A percentile compares a stretch with the other conserved stretches of the same genome.
Conservation (phyloP, 139 green algal genomes). For the Volvox africanus region DNA sequence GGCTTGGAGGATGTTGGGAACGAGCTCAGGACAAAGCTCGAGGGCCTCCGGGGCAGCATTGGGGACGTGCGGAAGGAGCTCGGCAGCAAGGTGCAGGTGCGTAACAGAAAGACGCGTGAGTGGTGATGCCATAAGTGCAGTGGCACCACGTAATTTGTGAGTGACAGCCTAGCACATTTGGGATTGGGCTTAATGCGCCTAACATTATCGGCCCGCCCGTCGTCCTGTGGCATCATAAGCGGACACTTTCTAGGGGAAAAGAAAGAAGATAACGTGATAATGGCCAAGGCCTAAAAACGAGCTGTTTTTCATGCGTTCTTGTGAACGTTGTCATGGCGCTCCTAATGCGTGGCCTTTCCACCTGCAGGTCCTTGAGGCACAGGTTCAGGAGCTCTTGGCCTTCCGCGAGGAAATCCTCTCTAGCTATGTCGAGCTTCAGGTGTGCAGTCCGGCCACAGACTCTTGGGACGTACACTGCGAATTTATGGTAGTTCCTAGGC, state of each 20-base stretch:
- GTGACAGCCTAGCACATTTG: no score
- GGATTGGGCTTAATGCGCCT: no score
- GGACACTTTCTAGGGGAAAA: no score
- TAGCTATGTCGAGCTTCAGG: conserved; percentile 35
- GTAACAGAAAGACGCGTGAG: not conserved
- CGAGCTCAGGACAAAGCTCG: conserved; percentile 27
- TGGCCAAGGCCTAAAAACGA: no score
- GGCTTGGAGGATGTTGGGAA: not conserved
- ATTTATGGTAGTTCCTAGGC: no score
- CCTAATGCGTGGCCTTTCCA: not conserved
- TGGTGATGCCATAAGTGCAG: no score
- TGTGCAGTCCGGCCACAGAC: not conserved
- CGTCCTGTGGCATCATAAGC: no score
- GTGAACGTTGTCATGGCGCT: no score
- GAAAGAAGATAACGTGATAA: no score
- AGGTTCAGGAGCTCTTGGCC: conserved; percentile 38
- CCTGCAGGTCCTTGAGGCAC: conserved; percentile 21
- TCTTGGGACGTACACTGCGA: not conserved
- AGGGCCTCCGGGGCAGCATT: conserved; percentile 4
- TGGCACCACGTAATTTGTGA: no score
- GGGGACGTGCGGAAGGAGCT: conserved; percentile 36
- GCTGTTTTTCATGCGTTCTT: no score
- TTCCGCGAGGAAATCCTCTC: conserved; percentile 44
- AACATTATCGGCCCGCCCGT: no score
- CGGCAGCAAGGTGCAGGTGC: conserved; percentile 36